These are phyloP conservation scores for Diospyros lotus DNA, from an alignment of 148 eudicot genomes.

Conservation along the genomic window DNA sequence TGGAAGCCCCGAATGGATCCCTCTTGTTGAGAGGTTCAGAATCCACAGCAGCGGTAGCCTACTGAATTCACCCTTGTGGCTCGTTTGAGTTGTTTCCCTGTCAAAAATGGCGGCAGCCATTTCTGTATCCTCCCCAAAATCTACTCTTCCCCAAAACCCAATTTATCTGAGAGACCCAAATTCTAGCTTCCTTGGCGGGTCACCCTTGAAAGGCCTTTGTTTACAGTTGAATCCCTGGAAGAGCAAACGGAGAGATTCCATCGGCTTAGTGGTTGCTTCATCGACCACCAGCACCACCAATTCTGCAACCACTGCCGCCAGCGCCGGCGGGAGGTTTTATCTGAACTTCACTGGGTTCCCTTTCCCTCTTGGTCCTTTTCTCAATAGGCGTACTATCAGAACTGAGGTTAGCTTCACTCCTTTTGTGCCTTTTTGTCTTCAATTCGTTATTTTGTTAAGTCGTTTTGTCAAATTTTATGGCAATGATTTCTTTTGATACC, in stretches of 20 bases:
- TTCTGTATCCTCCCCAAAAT: slow-evolving; percentile 32
- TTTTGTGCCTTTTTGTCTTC: background rate
- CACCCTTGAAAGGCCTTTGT: slow-evolving; percentile 25
- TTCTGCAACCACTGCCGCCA: background rate
- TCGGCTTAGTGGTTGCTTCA: slow-evolving; percentile 49
- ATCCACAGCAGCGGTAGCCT: background rate
- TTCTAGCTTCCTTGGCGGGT: slow-evolving; percentile 36
- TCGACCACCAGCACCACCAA: slow-evolving; percentile 18
- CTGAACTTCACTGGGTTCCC: slow-evolving; percentile 92
- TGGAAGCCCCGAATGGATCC: background rate
- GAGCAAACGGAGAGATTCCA: slow-evolving; percentile 13
- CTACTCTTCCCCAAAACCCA: slow-evolving; percentile 22
- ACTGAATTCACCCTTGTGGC: background rate
- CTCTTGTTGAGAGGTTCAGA: background rate
- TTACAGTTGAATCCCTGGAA: slow-evolving; percentile 30
- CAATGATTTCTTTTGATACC: background rate
- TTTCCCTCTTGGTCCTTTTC: slow-evolving; percentile 93
- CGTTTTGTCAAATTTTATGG: background rate
- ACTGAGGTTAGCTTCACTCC: slow-evolving; percentile 57
- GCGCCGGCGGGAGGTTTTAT: slow-evolving; percentile 56
- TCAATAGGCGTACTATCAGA: slow-evolving; percentile 74
- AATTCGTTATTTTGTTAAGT: background rate
- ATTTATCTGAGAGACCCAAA: slow-evolving; percentile 21
- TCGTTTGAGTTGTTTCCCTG: too few relatives aligned
- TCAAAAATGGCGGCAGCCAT: slow-evolving; percentile 37